Evolutionary conservation across 805 yeast genomes (phyloP).

Genomic region (Grigorovia yakushimaensis): DNA sequence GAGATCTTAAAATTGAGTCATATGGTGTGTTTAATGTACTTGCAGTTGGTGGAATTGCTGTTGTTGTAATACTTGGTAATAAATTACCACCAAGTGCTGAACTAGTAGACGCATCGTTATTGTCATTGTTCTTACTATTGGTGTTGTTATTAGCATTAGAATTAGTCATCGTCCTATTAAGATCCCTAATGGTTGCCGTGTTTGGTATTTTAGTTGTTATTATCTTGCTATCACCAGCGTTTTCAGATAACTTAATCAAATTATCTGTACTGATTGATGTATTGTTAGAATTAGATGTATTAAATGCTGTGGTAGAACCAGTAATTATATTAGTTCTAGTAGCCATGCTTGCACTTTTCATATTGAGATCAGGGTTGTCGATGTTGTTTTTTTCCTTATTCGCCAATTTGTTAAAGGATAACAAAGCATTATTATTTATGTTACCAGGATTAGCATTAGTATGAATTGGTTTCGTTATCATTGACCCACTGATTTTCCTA

Average conservation of each 20-base stretch:
- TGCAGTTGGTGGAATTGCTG: not conserved
- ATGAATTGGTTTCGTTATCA: not conserved
- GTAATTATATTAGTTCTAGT: not conserved
- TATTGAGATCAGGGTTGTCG: too few species aligned
- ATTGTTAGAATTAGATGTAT: not conserved
- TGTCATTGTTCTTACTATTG: not conserved
- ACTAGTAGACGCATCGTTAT: not conserved
- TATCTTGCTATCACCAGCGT: not conserved
- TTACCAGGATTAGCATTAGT: not conserved
- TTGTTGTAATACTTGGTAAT: not conserved
- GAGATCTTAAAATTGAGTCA: slow-evolving; percentile 25
- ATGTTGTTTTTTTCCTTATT: not conserved
- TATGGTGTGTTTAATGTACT: slow-evolving; percentile 9
- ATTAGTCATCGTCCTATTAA: not conserved
- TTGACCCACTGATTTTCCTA: not conserved
- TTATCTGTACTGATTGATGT: not conserved
- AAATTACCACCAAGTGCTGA: not conserved
- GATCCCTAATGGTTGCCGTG: not conserved
- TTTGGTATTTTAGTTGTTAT: not conserved
- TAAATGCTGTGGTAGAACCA: not conserved
- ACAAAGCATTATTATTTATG: not conserved
- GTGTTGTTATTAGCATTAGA: not conserved
- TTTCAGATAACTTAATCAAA: not conserved
- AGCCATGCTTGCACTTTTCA: not conserved
- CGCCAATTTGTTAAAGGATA: not conserved